Evolutionary conservation across 805 yeast genomes (phyloP).

Genomic region (Candida ulmi): DNA sequence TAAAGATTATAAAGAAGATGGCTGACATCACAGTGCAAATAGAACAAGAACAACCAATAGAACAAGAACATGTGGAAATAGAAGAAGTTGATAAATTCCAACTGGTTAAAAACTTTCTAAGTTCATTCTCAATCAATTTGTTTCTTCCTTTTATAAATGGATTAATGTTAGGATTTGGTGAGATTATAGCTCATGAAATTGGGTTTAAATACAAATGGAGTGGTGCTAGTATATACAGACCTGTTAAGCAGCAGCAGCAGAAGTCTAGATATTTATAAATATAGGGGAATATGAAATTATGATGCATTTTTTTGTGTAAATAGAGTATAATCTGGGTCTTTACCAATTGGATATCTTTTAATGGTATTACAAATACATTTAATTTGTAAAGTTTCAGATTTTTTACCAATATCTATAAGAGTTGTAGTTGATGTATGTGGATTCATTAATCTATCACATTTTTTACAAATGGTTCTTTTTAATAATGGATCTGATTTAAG

Average conservation of each 20-base stretch:
- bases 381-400: constrained; percentile 43
- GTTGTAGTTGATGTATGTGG: too few relatives aligned
- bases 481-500: constrained; percentile 56
- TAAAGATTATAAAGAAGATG: too few relatives aligned
- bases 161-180: constrained; percentile 94
- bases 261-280: constrained; percentile 11
- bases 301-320: constrained; percentile 35
- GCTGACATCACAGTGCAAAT: too few relatives aligned
- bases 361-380: constrained; percentile 47
- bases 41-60: too few relatives aligned
- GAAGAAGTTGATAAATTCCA: too few relatives aligned
- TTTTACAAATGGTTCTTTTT: constrained; percentile 67
- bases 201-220: constrained; percentile 76
- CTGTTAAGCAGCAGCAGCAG: constrained; percentile 8
- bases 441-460: constrained; percentile 50
- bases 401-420: constrained; percentile 38
- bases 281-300: not conserved
- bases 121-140: constrained; percentile 61
- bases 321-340: constrained; percentile 39
- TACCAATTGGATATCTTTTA: constrained; percentile 62
- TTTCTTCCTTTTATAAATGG: constrained; percentile 88
- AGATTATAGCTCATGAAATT: constrained; percentile 86
- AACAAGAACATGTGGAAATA: too few relatives aligned
- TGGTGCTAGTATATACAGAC: constrained; percentile 52
- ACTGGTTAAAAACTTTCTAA: too few relatives aligned